Percentiles rank a stretch among this genome's conserved stretches.
phyloP scores from a whole-genome alignment of 768 basidiomycete species.

The Megacollybia marginata region DNA sequence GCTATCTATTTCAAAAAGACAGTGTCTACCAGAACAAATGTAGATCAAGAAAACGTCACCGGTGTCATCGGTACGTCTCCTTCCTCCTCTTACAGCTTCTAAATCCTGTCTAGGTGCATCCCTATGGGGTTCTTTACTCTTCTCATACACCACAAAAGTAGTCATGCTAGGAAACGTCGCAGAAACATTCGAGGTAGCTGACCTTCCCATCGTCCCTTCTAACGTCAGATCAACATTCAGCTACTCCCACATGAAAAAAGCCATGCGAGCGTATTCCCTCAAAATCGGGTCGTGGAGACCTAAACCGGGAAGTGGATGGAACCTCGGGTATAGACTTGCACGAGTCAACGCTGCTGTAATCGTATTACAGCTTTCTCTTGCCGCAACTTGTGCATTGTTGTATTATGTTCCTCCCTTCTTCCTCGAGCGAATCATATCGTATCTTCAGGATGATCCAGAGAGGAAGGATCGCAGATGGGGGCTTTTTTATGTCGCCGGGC shows the following conservation, averaged over 20 bases:
- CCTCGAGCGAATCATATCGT: constrained; percentile 40
- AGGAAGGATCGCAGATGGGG: constrained; percentile 48
- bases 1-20: constrained; percentile 71
- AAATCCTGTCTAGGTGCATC: constrained; percentile 38
- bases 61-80: constrained; percentile 38
- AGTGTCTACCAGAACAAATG: constrained; percentile 49
- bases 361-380: constrained; percentile 36
- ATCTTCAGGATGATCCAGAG: constrained; percentile 48
- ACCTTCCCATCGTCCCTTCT: constrained; percentile 75
- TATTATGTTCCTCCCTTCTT: constrained; percentile 61
- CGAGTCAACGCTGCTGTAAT: constrained; percentile 45
- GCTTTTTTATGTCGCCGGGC: constrained; percentile 50
- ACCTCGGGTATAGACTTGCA: constrained; percentile 53
- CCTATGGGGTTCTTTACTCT: constrained; percentile 59
- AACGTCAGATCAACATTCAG: constrained; percentile 62
- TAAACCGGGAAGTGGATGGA: constrained; percentile 55
- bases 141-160: constrained; percentile 83
- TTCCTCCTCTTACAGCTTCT: not conserved
- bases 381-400: constrained; percentile 48
- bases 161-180: constrained; percentile 75
- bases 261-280: constrained; percentile 43
- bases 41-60: constrained; percentile 69
- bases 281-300: constrained; percentile 53
- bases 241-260: constrained; percentile 57
- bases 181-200: constrained; percentile 75